phyloP scores from a whole-genome alignment of 1,139 yeast species.

The Geotrichum histeridarum region DNA sequence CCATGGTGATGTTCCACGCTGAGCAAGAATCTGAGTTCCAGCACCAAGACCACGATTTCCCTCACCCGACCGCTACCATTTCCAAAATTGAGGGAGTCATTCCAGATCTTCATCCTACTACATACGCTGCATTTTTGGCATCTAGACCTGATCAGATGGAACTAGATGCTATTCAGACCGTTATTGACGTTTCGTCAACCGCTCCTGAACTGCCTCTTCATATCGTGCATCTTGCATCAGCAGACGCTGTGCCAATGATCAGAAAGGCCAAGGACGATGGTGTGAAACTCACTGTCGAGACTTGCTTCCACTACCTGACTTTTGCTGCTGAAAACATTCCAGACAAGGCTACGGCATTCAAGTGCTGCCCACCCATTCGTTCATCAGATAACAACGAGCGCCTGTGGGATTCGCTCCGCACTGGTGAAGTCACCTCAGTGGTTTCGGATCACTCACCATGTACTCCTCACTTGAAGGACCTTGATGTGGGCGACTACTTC shows the following conservation, averaged over 20 bases:
- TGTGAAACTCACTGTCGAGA: slow-evolving; percentile 72
- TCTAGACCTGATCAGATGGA: slow-evolving; percentile 89
- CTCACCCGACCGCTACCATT: slow-evolving; percentile 26
- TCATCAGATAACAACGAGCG: slow-evolving; percentile 60
- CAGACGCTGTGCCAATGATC: slow-evolving; percentile 66
- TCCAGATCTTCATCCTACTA: slow-evolving; percentile 37
- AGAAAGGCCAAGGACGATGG: slow-evolving; percentile 59
- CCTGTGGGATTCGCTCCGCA: slow-evolving; percentile 71
- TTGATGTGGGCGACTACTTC: slow-evolving; percentile 80
- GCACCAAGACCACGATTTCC: slow-evolving; percentile 41
- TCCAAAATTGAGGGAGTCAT: slow-evolving; percentile 13
- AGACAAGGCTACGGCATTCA: slow-evolving; percentile 70
- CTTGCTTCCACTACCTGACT: slow-evolving; percentile 87
- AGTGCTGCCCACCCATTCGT: slow-evolving; percentile 94
- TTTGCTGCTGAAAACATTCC: slow-evolving; percentile 73
- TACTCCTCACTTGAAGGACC: slow-evolving; percentile 79
- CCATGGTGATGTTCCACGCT: slow-evolving; percentile 88
- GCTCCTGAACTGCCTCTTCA: slow-evolving; percentile 61
- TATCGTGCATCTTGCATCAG: slow-evolving; percentile 84
- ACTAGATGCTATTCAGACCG: slow-evolving; percentile 70
- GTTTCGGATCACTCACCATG: slow-evolving; percentile 96
- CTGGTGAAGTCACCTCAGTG: slow-evolving; percentile 66
- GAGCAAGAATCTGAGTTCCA: slow-evolving; percentile 64
- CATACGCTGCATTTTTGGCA: slow-evolving; percentile 68
- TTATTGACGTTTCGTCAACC: slow-evolving; percentile 56